Evolutionary conservation across 139 green algal genomes (phyloP).

Genomic region (Coelastrella sp.): DNA sequence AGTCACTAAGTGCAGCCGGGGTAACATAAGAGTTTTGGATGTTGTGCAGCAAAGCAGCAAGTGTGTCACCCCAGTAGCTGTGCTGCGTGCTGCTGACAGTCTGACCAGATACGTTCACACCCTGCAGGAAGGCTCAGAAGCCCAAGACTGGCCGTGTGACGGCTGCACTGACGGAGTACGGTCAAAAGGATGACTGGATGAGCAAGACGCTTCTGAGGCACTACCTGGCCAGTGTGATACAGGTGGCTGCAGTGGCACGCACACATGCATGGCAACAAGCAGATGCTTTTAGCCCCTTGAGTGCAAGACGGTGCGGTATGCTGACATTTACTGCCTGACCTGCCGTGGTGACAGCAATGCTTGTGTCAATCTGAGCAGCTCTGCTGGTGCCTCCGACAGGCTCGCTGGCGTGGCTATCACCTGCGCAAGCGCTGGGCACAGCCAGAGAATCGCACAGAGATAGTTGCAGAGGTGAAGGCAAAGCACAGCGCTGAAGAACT

Average conservation of each 20-base stretch:
- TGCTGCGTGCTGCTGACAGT: background rate
- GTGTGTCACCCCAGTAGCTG: too few species aligned
- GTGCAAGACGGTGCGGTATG: too few species aligned
- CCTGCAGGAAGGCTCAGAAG: slow-evolving; percentile 25
- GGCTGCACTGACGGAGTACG: slow-evolving; percentile 22
- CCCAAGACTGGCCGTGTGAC: slow-evolving; percentile 44
- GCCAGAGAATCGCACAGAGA: background rate
- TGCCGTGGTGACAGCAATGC: too few species aligned
- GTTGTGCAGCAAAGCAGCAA: too few species aligned
- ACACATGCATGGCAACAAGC: too few species aligned
- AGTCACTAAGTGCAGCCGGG: too few species aligned
- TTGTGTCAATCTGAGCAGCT: background rate
- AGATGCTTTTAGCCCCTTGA: too few species aligned
- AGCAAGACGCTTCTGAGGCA: slow-evolving; percentile 51
- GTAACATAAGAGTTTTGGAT: too few species aligned
- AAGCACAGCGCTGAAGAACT: background rate
- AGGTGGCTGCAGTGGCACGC: slow-evolving; percentile 32
- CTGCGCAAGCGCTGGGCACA: slow-evolving; percentile 35
- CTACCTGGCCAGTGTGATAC: slow-evolving; percentile 51
- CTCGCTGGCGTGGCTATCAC: slow-evolving; percentile 22
- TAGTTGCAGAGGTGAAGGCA: slow-evolving; percentile 24
- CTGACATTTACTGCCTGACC: too few species aligned
- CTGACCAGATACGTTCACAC: background rate
- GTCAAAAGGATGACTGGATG: slow-evolving; percentile 50
- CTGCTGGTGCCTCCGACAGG: slow-evolving; percentile 34